Evolutionary conservation across 768 basidiomycete species (phyloP).

Genomic region (Lentinula detonsa): DNA sequence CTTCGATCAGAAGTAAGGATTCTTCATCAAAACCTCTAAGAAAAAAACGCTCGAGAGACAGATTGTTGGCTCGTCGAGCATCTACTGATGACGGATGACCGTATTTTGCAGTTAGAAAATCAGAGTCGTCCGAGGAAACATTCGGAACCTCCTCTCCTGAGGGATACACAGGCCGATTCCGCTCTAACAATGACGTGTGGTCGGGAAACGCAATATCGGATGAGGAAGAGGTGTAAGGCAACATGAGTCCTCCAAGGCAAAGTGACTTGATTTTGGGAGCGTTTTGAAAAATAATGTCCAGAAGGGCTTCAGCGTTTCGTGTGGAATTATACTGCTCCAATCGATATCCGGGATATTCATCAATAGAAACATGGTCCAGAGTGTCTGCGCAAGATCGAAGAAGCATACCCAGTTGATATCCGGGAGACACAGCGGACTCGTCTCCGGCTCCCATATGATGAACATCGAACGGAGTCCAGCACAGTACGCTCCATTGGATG

Average conservation of each 20-base stretch:
- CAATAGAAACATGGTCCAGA: not conserved
- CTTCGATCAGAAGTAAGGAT: not conserved
- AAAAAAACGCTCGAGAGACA: not conserved
- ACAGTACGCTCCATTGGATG: not conserved
- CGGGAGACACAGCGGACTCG: not conserved
- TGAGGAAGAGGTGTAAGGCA: not conserved
- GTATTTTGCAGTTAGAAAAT: not conserved
- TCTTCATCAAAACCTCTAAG: not conserved
- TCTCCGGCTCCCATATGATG: not conserved
- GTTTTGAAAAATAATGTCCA: not conserved
- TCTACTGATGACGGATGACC: not conserved
- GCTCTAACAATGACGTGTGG: not conserved
- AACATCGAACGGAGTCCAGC: not conserved
- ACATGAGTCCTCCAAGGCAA: not conserved
- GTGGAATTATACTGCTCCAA: not conserved
- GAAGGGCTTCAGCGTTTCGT: not conserved
- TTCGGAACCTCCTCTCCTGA: not conserved
- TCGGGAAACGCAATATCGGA: not conserved
- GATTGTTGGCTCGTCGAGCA: not conserved
- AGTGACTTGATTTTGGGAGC: not conserved
- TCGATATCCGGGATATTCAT: conserved; percentile 2
- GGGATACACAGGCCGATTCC: not conserved
- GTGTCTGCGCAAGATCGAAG: not conserved
- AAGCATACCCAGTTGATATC: not conserved
- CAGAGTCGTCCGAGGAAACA: not conserved